Evolutionary conservation across 345 rosid genomes (phyloP).

Genomic region (Brassica carinata): DNA sequence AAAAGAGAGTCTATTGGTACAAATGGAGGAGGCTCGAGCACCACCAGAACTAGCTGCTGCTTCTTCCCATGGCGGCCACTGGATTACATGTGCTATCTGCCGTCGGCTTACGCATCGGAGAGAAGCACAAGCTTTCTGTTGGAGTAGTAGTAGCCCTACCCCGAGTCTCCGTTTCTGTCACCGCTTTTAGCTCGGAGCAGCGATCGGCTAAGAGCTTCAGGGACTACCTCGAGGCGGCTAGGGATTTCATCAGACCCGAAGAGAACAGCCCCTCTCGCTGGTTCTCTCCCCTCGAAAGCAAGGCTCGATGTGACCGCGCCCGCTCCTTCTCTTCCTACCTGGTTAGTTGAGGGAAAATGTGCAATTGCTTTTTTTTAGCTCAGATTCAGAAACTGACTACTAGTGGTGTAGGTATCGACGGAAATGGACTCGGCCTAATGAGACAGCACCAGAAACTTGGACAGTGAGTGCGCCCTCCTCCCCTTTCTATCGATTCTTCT

Average conservation of each 20-base stretch:
- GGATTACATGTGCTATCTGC: slow-evolving; percentile 23
- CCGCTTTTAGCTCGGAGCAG: slow-evolving; percentile 18
- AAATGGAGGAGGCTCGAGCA: neutral
- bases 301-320: slow-evolving; percentile 53
- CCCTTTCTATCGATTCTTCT: neutral
- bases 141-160: neutral
- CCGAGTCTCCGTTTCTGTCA: slow-evolving; percentile 22
- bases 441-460: slow-evolving; percentile 61
- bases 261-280: slow-evolving; percentile 67
- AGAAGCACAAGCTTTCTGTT: slow-evolving; percentile 13
- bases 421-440: slow-evolving; percentile 66
- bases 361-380: neutral
- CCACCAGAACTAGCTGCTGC: slow-evolving; percentile 8
- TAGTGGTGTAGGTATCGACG: slow-evolving; percentile 56
- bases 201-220: slow-evolving; percentile 36
- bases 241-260: slow-evolving; percentile 48
- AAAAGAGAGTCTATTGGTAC: neutral
- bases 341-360: slow-evolving; percentile 42
- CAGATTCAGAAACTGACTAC: neutral
- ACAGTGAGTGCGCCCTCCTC: slow-evolving; percentile 42
- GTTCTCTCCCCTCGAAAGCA: slow-evolving; percentile 71
- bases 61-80: slow-evolving; percentile 30
- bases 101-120: slow-evolving; percentile 8
- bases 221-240: slow-evolving; percentile 55
- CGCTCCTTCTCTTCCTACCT: slow-evolving; percentile 71